Evolutionary conservation across 345 rosid species (phyloP), one percentile per base, ranked within the genome.

Genomic region (Passiflora organensis): DNA sequence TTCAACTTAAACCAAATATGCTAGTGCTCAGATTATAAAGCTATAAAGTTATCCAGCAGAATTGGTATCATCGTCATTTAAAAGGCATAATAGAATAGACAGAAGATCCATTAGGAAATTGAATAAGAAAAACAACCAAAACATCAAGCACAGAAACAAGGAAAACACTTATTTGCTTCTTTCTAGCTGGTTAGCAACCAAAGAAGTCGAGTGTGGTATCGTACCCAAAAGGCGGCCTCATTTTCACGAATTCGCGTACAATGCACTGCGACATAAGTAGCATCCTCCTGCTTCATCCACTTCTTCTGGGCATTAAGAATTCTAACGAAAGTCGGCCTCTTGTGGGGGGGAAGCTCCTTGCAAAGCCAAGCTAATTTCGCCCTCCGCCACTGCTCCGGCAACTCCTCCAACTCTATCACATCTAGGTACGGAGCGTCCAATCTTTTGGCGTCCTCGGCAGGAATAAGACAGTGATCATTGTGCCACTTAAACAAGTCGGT

Each of bases 341-440:
- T 86, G 17, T 88, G 89, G 39, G 84, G 66, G 4, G 95, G 96
- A 48, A 86, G 70, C 60, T 91, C 86, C 62, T 88, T 88, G 63
- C 96, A 91, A 14, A 91, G 83, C 98, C 98, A 85, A 0, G 95
- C 98, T 41, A 91, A 66, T 78, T 78, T 87, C 38, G 95, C 65
- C 32, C 96, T 72, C 72, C 91, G 70, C 95, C 96, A 91, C 44
- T 87, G 86, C 72, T 85, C 95, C 18, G 89, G 90, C 6, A 86
- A 58, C 65, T 89, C 93, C 69, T 73, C 85, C 64, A 86, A 62
- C 44, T 82, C 86, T 73, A 13, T 79, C 17, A 87, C 86, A 68
- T 85, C 86, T 37, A 87, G 50, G 37, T 43, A 75, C 20, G 85
- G 71, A 53, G 72, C 25, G 25, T 18, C 48, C 67, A 83, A 56